These are phyloP conservation scores for Penicillium nordicum DNA, from an alignment of 2,329 filamentous ascomycete species.

Conservation along the genomic window DNA sequence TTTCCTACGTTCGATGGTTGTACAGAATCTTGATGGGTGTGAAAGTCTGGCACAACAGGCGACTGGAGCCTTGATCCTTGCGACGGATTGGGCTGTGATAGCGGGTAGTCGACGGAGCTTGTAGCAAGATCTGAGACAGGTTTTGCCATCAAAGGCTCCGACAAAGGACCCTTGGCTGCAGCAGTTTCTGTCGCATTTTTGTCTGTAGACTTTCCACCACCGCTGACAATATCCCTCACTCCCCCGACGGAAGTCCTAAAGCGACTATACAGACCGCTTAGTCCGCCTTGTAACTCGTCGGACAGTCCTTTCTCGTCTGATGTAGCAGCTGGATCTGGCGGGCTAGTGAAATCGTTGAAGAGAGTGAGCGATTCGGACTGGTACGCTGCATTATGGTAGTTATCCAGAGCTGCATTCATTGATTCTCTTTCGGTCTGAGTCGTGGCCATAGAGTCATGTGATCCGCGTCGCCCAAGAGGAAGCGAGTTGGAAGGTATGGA, in stretches of 20 bases:
- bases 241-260: conserved; percentile 78
- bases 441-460: conserved; percentile 47
- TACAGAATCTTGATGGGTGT: conserved; percentile 28
- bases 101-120: conserved; percentile 21
- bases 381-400: conserved; percentile 86
- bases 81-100: conserved; percentile 31
- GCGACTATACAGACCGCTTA: conserved; percentile 85
- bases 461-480: conserved; percentile 47
- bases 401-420: conserved; percentile 72
- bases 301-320: conserved; percentile 67
- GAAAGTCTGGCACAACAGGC: conserved; percentile 32
- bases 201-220: conserved; percentile 32
- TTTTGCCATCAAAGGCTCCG: conserved; percentile 27
- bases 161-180: conserved; percentile 25
- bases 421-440: conserved; percentile 67
- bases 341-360: conserved; percentile 80
- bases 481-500: conserved; percentile 45
- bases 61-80: conserved; percentile 39
- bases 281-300: conserved; percentile 75
- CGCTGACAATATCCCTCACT: conserved; percentile 53
- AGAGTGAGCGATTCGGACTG: conserved; percentile 81
- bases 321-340: conserved; percentile 59
- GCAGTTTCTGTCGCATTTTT: conserved; percentile 25
- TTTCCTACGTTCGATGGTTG: conserved; percentile 26
- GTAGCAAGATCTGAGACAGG: conserved; percentile 23